Conservation (phyloP, 2,329 filamentous ascomycete species). For the Hypoxylon rubiginosum region DNA sequence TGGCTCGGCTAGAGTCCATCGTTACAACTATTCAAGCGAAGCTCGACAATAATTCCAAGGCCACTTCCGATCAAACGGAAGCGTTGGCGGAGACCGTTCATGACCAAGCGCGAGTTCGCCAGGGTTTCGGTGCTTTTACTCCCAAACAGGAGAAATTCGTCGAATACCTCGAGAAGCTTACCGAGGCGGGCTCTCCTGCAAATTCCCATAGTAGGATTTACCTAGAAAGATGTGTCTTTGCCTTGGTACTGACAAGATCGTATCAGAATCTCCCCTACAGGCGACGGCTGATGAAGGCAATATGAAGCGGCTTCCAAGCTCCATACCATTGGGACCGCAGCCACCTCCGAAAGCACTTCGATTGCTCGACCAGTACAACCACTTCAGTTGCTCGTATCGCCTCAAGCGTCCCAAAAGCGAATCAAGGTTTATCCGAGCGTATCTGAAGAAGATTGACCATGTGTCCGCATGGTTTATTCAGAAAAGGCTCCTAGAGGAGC, state of each 20-base stretch:
- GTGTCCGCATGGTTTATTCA: conserved; percentile 42
- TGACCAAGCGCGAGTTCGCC: conserved; percentile 21
- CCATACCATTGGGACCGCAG: conserved; percentile 2
- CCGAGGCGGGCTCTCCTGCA: conserved; percentile 5
- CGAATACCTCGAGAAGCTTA: conserved; percentile 30
- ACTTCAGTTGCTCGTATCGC: conserved; percentile 39
- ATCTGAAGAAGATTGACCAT: conserved; percentile 38
- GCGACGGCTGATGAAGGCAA: conserved; percentile 1
- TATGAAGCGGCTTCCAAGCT: not conserved
- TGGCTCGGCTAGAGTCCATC: conserved; percentile 31
- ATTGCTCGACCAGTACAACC: conserved; percentile 39
- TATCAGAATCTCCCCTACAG: conserved; percentile 14
- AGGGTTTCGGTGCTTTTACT: conserved; percentile 22
- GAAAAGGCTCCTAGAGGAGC: conserved; percentile 36
- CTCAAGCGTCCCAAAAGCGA: conserved; percentile 37
- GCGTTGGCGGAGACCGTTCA: conserved; percentile 6
- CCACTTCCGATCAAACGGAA: conserved; percentile 15
- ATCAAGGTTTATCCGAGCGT: conserved; percentile 38
- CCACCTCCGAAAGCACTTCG: conserved; percentile 27
- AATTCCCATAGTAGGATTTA: conserved; percentile 18
- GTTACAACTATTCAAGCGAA: conserved; percentile 31
- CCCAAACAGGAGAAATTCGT: conserved; percentile 32
- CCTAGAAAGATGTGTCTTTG: not conserved
- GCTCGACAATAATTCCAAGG: conserved; percentile 12
- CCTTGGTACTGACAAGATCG: not conserved